Percentiles rank a stretch among this genome's conserved stretches.
Conservation (phyloP, 306 rosid species). For the Echinosophora koreensis region DNA sequence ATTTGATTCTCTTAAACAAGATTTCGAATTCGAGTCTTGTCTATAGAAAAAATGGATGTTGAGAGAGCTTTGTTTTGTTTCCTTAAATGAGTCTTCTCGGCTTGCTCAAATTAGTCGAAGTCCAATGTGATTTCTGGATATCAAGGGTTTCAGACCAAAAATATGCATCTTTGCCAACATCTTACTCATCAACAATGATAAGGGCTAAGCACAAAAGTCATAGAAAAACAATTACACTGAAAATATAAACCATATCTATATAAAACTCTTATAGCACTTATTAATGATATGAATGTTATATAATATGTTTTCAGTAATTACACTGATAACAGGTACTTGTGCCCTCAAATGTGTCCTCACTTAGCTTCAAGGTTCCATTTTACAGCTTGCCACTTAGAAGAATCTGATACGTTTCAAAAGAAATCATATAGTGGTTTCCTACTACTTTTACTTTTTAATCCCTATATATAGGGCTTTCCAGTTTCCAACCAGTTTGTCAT, state of each 20-base stretch:
- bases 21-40: no score
- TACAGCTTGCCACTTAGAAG: slow-evolving; percentile 46
- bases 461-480: slow-evolving; percentile 40
- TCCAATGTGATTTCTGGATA: no score
- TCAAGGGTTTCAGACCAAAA: no score
- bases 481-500: slow-evolving; percentile 29
- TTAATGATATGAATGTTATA: background rate
- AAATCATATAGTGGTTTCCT: slow-evolving; percentile 6
- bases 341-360: slow-evolving; percentile 1
- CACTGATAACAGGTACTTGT: background rate
- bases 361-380: slow-evolving; percentile 33
- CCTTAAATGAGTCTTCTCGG: no score
- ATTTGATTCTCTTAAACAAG: no score
- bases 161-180: background rate
- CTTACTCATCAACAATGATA: background rate
- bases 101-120: no score
- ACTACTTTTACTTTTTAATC: slow-evolving; percentile 11
- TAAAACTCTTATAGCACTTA: background rate
- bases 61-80: no score
- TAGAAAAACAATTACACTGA: background rate
- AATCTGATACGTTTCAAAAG: slow-evolving; percentile 39
- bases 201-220: background rate
- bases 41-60: no score
- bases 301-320: background rate
- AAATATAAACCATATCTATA: background rate